Evolutionary conservation across 2,329 filamentous ascomycete species (phyloP).

Genomic region (Metarhizium sp.): DNA sequence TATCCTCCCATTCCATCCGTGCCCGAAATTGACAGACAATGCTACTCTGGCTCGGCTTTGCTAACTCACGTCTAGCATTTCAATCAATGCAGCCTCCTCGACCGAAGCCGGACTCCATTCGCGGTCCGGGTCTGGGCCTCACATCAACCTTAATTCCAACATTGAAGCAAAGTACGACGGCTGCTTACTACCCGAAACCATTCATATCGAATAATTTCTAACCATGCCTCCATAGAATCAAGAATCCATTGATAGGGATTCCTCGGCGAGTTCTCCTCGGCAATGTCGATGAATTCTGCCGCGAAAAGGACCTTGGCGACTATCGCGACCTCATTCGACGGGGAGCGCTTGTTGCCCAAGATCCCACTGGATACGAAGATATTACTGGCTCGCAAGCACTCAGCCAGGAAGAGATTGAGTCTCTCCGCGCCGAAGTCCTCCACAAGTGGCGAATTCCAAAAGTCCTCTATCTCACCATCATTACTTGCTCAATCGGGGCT

Average conservation of each 20-base stretch:
- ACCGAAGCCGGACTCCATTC: slow-evolving; percentile 27
- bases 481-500: slow-evolving; percentile 58
- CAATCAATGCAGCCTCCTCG: slow-evolving; percentile 18
- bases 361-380: slow-evolving; percentile 52
- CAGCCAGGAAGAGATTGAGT: slow-evolving; percentile 47
- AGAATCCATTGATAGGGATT: slow-evolving; percentile 42
- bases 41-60: not conserved
- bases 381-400: slow-evolving; percentile 49
- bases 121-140: slow-evolving; percentile 18
- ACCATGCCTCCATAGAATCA: slow-evolving; percentile 24
- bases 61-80: slow-evolving; percentile 11
- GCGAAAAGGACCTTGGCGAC: slow-evolving; percentile 47
- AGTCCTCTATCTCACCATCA: slow-evolving; percentile 57
- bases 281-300: slow-evolving; percentile 53
- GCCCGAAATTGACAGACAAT: not conserved
- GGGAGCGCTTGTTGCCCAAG: slow-evolving; percentile 66
- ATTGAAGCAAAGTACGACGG: slow-evolving; percentile 33
- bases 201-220: not conserved
- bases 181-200: not conserved
- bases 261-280: slow-evolving; percentile 39
- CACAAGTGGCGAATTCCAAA: slow-evolving; percentile 60
- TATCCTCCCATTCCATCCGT: not conserved
- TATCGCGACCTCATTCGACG: slow-evolving; percentile 51
- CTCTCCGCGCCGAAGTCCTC: slow-evolving; percentile 50
- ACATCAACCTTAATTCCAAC: slow-evolving; percentile 35